phyloP scores from a whole-genome alignment of 75 land plant genomes.

The Chamaecyparis obtusa region DNA sequence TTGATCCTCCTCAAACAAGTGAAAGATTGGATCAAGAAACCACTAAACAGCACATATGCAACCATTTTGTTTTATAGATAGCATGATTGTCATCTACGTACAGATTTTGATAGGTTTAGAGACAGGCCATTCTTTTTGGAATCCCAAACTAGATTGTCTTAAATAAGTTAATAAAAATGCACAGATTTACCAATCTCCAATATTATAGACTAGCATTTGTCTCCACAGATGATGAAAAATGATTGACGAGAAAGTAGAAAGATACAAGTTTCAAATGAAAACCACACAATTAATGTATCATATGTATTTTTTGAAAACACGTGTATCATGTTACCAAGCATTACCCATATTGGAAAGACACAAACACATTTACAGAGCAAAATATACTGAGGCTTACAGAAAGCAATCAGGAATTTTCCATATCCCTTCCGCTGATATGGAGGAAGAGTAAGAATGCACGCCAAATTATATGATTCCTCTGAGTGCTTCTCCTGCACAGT shows the following conservation, averaged over 20 bases:
- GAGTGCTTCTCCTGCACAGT: conserved; percentile 71
- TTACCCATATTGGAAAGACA: background rate
- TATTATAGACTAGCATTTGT: background rate
- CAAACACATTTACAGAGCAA: background rate
- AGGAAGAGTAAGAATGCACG: conserved; percentile 94
- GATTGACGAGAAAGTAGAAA: background rate
- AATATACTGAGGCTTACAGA: conserved; percentile 47
- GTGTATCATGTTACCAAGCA: background rate
- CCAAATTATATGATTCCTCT: conserved; percentile 92
- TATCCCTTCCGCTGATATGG: conserved; percentile 98
- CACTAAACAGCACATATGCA: background rate
- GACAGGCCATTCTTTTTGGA: background rate
- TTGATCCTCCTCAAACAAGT: background rate
- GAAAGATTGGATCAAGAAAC: background rate
- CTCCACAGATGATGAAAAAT: background rate
- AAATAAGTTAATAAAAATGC: background rate
- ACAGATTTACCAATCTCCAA: background rate
- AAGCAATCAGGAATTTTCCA: conserved; percentile 94
- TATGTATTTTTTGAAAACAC: no score
- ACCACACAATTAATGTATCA: background rate
- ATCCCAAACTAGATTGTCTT: background rate
- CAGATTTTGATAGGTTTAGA: background rate
- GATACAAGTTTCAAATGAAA: background rate
- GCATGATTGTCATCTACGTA: background rate
- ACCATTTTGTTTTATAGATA: background rate